Evolutionary conservation across 495 filamentous ascomycete species (phyloP), one percentile per base, ranked within the genome.

Genomic region (Penicillium arizonense): DNA sequence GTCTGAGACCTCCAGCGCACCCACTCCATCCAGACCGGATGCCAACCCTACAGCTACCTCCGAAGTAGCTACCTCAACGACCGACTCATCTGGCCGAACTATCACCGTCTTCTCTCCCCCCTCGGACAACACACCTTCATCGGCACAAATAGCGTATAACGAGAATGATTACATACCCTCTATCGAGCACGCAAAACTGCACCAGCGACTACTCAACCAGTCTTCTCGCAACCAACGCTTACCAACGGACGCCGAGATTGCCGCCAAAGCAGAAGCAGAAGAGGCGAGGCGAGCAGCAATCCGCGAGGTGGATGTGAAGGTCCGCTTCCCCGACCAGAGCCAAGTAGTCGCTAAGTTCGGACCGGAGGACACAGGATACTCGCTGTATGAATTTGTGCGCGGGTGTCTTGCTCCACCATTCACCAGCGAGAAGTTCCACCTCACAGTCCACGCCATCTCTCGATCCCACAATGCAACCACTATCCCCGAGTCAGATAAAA

Each of bases 291-390:
- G 87, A 11, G 82, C 84, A 30, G 78, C 77, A 16, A 75, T 91
- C 49, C 85, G 79, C 33, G 76, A 81, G 38, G 83, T 96, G 36
- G 76, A 83, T 36, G 79, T 98, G 49, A 91, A 88, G 53, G 76
- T 97, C 47, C 87, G 93, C 20, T 91, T 96, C 56, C 92, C 94
- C 1, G 91, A 97, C 65, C 85, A 89, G 58, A 85, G 81, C 48
- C 82, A 83, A 35, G 79, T 90, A 16, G 77, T 87, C 24, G 81
- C 83, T 61, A 77, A 76, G 39, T 85, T 91, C 61, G 75, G 72
- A 3, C 81, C 82, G 4, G 58, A 71, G 1, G 84, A 91, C 45
- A 87, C 88, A 0, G 85, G 82, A 7, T 69, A 75, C 11, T 65
- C 75, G 16, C 74, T 96, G 1, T 90, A 97, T 70, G 70, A 71